phyloP scores from a whole-genome alignment of 2,329 filamentous ascomycete genomes.

The Colletotrichum cuscutae region DNA sequence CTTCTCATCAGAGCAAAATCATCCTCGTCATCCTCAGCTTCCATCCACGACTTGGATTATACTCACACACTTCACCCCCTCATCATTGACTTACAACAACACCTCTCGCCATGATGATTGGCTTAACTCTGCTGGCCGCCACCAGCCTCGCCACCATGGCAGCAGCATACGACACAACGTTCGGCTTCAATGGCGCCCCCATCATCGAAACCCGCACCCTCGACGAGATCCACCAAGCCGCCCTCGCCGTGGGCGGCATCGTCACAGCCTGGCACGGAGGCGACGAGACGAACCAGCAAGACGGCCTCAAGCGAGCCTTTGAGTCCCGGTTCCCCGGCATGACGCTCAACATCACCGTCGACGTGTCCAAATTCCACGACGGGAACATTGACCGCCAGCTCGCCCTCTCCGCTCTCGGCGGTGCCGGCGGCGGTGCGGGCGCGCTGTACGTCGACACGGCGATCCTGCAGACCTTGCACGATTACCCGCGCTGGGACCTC shows the following conservation, averaged over 20 bases:
- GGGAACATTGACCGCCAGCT: constrained; percentile 57
- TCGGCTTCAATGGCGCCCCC: constrained; percentile 31
- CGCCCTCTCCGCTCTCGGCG: constrained; percentile 35
- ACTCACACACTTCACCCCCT: background rate
- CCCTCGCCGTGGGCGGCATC: constrained; percentile 56
- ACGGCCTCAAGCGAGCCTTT: constrained; percentile 53
- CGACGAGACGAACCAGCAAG: constrained; percentile 53
- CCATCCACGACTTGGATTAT: background rate
- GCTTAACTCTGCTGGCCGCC: background rate
- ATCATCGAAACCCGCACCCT: constrained; percentile 56
- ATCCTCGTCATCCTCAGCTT: background rate
- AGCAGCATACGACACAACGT: constrained; percentile 6
- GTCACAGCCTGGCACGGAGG: constrained; percentile 61
- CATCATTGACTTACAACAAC: too few species aligned
- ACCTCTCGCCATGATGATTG: background rate
- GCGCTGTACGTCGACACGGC: constrained; percentile 56
- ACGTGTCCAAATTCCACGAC: constrained; percentile 66
- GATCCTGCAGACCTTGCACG: constrained; percentile 61
- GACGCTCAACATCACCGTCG: constrained; percentile 63
- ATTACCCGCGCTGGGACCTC: constrained; percentile 62
- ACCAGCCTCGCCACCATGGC: background rate
- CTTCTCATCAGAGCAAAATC: background rate
- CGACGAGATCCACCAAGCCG: constrained; percentile 62
- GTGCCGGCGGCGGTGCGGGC: constrained; percentile 41
- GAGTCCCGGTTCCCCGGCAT: constrained; percentile 59